Percentiles rank a stretch among this genome's conserved stretches.
These are phyloP conservation scores for Kockovaella imperatae DNA, from an alignment of 768 basidiomycete species.

Conservation along the genomic window DNA sequence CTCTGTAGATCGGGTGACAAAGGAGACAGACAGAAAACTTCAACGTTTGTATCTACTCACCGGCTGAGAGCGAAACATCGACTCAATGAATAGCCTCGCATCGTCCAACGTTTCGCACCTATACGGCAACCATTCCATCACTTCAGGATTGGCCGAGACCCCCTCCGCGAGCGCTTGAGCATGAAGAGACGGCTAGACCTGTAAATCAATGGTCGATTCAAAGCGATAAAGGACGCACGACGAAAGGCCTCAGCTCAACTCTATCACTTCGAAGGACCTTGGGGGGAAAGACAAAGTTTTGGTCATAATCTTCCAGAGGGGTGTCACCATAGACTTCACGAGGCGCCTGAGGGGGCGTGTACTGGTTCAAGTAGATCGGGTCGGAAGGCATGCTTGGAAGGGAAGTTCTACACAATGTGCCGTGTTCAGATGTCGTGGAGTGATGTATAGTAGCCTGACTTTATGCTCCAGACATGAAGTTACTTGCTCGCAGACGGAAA, in stretches of 20 bases:
- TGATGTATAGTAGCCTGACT: too few species aligned
- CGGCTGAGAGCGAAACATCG: constrained; percentile 1
- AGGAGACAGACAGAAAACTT: too few species aligned
- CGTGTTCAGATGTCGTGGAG: too few species aligned
- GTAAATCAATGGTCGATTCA: background rate
- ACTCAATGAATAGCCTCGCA: constrained; percentile 13
- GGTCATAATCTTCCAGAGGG: constrained; percentile 31
- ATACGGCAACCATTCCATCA: constrained; percentile 13
- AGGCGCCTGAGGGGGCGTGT: background rate
- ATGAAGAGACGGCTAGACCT: constrained; percentile 19
- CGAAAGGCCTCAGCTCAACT: constrained; percentile 33
- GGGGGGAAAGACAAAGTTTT: constrained; percentile 34
- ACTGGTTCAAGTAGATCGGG: too few species aligned
- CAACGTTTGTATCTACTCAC: constrained; percentile 15
- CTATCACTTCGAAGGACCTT: constrained; percentile 25
- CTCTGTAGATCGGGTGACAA: background rate
- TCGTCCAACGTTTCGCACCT: constrained; percentile 12
- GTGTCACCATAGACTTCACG: constrained; percentile 15
- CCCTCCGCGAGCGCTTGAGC: constrained; percentile 17
- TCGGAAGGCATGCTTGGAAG: too few species aligned
- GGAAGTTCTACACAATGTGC: too few species aligned
- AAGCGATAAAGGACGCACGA: constrained; percentile 18
- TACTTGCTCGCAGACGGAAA: too few species aligned
- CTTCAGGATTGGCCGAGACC: constrained; percentile 10
- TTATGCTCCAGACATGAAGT: too few species aligned